Base-by-base conservation (phyloP, 768 basidiomycete genomes). In the Mycena haematopus region DNA sequence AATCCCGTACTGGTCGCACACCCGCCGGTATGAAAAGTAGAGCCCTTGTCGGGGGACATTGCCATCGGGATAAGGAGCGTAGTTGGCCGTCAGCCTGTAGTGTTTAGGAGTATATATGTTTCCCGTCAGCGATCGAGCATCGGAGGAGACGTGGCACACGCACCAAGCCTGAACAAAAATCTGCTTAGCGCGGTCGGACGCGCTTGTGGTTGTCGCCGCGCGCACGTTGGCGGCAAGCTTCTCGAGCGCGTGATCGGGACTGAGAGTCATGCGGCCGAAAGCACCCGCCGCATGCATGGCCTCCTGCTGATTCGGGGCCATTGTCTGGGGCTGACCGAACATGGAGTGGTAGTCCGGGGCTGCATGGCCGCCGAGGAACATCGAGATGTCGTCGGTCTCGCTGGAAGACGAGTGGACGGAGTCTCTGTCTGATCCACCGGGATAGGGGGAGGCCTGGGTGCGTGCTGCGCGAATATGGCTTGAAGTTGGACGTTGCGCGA, bases 131-230 rank as follows among this genome's bases (percentile, higher is more conserved):
- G 31, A 50, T 54, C 46, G 62, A 52, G 68, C 59, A 40, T 54
- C 22, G 21, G 67, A 11, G 6, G 62, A 58, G 33, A 62, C 33
- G 53, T 62, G 44, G 68, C 65, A 58, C 44, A 82, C 88, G 67
- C 67, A 93, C 93, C 93, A 95, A 59, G 92, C 92, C 75, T 95
- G 93, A 21, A 95, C 93, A 70, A 95, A 95, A 70, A 94, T 93
- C 76, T 94, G 92, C 71, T 94, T 94, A 55, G 93, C 93, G 70
- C 93, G 79, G 75, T 95, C 93, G 13, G 93, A 94, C 53, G 93
- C 93, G 71, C 91, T 93, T 40, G 93, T 94, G 9, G 93, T 95
- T 3, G 93, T 95, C 14, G 93, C 93, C 46, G 90, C 89, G 53
- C 93, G 87, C 36, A 94, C 92, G 69, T 92, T 93, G 45, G 88